Evolutionary conservation across 805 yeast genomes (phyloP).

Genomic region (Cephaloascus albidus): DNA sequence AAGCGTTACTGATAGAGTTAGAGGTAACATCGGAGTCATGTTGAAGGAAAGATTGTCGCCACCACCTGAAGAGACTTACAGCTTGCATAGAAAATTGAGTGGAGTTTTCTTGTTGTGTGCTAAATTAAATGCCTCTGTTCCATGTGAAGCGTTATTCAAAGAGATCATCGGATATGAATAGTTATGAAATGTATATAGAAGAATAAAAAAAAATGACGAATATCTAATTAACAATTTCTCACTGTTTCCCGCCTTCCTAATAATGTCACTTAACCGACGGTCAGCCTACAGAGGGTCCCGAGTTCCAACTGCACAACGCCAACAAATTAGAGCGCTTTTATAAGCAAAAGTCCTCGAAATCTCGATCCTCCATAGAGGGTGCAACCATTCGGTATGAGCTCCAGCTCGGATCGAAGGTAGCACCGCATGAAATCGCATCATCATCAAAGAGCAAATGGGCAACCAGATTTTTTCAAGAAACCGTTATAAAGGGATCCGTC

Average conservation of each 20-base stretch:
- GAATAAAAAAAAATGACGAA: not conserved
- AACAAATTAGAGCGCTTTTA: no score
- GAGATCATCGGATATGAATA: slow-evolving; percentile 57
- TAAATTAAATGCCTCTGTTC: slow-evolving; percentile 72
- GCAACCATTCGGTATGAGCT: not conserved
- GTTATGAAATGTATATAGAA: not conserved
- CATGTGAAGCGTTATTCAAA: slow-evolving; percentile 66
- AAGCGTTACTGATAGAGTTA: slow-evolving; percentile 89
- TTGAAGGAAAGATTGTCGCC: slow-evolving; percentile 86
- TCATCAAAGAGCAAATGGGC: not conserved
- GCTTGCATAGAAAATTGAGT: slow-evolving; percentile 90
- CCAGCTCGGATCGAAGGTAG: not conserved
- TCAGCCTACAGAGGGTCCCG: no score
- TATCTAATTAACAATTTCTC: no score
- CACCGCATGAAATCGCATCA: not conserved
- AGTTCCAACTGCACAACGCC: no score
- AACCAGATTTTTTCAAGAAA: not conserved
- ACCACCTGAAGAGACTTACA: slow-evolving; percentile 97
- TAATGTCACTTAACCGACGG: no score
- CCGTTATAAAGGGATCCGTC: not conserved
- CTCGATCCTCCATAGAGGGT: no score
- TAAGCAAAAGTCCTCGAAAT: no score
- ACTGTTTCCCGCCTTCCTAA: no score
- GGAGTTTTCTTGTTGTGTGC: slow-evolving; percentile 92
- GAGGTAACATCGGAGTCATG: slow-evolving; percentile 84